Conservation (phyloP, 1,284 basidiomycete species). For the Cronartium ribicola region DNA sequence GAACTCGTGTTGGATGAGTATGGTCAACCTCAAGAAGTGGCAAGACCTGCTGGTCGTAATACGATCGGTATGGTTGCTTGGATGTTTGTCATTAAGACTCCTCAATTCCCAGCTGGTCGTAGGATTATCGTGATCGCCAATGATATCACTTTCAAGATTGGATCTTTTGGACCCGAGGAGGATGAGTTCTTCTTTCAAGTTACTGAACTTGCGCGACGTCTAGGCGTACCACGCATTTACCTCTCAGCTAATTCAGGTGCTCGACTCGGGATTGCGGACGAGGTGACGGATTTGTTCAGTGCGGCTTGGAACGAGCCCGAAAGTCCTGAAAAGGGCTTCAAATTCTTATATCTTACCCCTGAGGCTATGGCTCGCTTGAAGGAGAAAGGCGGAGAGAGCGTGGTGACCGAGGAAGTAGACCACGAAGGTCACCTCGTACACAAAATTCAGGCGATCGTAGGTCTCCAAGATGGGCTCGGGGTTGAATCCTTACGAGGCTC, state of each 20-base stretch:
- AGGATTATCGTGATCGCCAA: conserved; percentile 87
- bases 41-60: conserved; percentile 87
- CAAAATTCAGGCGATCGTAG: conserved; percentile 95
- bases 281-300: conserved; percentile 81
- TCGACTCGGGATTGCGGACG: conserved; percentile 91
- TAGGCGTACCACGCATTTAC: conserved; percentile 88
- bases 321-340: conserved; percentile 88
- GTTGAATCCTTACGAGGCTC: conserved; percentile 95
- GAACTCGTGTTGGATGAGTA: conserved; percentile 94
- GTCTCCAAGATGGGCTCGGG: conserved; percentile 92
- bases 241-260: conserved; percentile 98
- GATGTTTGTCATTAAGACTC: conserved; percentile 88
- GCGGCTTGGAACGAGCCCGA: conserved; percentile 79
- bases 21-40: conserved; percentile 81
- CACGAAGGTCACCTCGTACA: conserved; percentile 79
- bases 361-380: conserved; percentile 62
- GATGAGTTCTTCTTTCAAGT: conserved; percentile 96
- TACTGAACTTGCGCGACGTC: conserved; percentile 82
- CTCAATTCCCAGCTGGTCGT: conserved; percentile 87
- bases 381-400: conserved; percentile 59
- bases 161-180: conserved; percentile 92
- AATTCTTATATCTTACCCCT: conserved; percentile 79
- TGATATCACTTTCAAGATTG: conserved; percentile 98
- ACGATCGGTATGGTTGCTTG: conserved; percentile 97
- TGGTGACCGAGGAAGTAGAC: conserved; percentile 78